Base-by-base conservation (phyloP, 345 rosid genomes). In the Eucalyptus curtisii region DNA sequence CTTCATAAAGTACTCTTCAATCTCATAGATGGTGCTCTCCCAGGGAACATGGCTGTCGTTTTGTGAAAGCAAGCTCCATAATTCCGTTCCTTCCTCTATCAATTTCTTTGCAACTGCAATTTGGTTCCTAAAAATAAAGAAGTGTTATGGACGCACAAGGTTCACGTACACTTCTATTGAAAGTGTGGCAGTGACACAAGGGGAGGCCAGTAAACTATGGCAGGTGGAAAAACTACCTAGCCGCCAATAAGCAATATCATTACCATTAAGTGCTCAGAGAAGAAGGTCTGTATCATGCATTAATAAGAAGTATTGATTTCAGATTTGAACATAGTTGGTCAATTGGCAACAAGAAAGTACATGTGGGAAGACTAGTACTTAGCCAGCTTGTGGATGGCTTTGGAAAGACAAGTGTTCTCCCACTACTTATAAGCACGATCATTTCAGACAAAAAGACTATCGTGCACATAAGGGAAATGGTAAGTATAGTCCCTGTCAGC, bases 21-120 rank as follows among this genome's bases (percentile, higher is more conserved):
- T 98, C 93, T 95, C 96, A 88, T 93, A 92, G 59, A 92, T 91
- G 59, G 90, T 95, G 88, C 90, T 94, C 64, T 95, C 96, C 99
- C 99, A 97, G 84, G 91, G 96, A 91, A 95, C 95, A 86, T 89
- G 93, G 55, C 88, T 91, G 89, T 94, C 93, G 91, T 94, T 94
- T 91, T 92, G 94, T 27, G 98, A 92, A 50, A 98, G 92, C 89
- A 92, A 90, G 89, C 92, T 94, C 99, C 42, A 40, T 40, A 40
- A 40, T 40, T 90, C 94, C 85, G 96, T 95, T 91, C 99, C 99
- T 91, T 98, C 99, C 85, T 92, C 97, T 90, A 98, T 98, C 96
- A 98, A 89, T 87, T 92, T 91, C 92, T 93, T 98, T 86, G 96
- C 95, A 89, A 95, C 92, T 87, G 91, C 92, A 90, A 97, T 94